phyloP scores from a whole-genome alignment of 495 filamentous ascomycete genomes.

The Talaromyces borbonicus region DNA sequence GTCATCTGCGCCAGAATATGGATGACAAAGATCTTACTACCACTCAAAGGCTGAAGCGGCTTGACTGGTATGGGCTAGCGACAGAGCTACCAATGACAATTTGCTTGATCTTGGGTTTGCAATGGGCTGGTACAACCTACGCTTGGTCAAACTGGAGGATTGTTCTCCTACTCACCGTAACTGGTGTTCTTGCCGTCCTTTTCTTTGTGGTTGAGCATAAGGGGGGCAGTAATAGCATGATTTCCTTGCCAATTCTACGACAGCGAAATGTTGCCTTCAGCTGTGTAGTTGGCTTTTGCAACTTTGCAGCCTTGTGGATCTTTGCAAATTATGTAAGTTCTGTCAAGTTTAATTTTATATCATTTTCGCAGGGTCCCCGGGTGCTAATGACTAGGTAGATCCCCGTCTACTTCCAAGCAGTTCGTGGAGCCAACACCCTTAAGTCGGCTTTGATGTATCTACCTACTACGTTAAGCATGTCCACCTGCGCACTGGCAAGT shows the following conservation, averaged over 20 bases:
- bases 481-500: constrained; percentile 13
- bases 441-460: constrained; percentile 20
- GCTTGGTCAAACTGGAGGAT: constrained; percentile 15
- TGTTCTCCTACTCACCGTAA: constrained; percentile 17
- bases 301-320: background rate
- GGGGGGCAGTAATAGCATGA: background rate
- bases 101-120: constrained; percentile 20
- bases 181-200: constrained; percentile 9
- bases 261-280: constrained; percentile 4
- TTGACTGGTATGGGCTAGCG: constrained; percentile 21
- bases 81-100: constrained; percentile 18
- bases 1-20: background rate
- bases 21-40: constrained; percentile 10
- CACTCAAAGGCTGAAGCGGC: constrained; percentile 20
- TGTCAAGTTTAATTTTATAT: background rate
- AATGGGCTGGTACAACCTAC: constrained; percentile 16
- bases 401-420: constrained; percentile 25
- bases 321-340: background rate
- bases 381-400: constrained; percentile 12
- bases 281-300: background rate
- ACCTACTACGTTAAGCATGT: constrained; percentile 18
- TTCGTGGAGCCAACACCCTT: constrained; percentile 15
- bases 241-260: constrained; percentile 2
- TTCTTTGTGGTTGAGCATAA: constrained; percentile 21
- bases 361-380: background rate